phyloP scores from a whole-genome alignment of 345 rosid species.

The Euclidium syriacum region DNA sequence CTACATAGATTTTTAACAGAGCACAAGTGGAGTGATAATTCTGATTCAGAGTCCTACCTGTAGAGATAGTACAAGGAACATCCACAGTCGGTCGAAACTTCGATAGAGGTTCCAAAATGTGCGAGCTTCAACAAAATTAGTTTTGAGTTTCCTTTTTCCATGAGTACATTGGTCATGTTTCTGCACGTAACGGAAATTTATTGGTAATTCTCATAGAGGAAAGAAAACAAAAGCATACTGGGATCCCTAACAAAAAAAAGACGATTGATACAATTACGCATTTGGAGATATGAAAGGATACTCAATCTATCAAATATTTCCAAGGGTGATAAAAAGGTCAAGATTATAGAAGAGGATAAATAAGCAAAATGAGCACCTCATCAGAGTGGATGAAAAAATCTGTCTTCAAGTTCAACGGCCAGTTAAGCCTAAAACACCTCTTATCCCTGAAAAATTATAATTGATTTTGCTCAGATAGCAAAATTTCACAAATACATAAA shows the following conservation, averaged over 20 bases:
- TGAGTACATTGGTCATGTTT: slow-evolving; percentile 38
- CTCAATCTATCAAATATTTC: background rate
- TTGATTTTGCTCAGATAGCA: background rate
- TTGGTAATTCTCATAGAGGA: background rate
- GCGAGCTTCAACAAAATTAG: slow-evolving; percentile 96
- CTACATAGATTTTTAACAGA: slow-evolving; percentile 2
- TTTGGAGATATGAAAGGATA: background rate
- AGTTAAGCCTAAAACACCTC: slow-evolving; percentile 56
- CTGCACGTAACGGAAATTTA: slow-evolving; percentile 33
- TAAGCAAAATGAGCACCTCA: slow-evolving; percentile 33
- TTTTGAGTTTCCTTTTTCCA: slow-evolving; percentile 74
- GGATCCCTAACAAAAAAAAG: background rate
- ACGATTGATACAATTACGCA: background rate
- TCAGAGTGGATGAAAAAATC: slow-evolving; percentile 74
- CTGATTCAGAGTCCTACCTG: slow-evolving; percentile 49
- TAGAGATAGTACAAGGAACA: slow-evolving; percentile 74
- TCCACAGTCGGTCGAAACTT: slow-evolving; percentile 99
- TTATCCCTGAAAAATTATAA: slow-evolving; percentile 49
- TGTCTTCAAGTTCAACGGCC: slow-evolving; percentile 65
- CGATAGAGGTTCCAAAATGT: slow-evolving; percentile 93
- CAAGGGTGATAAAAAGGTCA: background rate
- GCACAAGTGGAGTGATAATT: slow-evolving; percentile 12
- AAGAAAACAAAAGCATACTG: background rate
- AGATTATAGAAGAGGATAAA: background rate
- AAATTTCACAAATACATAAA: slow-evolving; percentile 3